Percentiles rank a stretch among this genome's conserved stretches.
These are phyloP conservation scores for Stagonosporopsis rhizophila DNA, from an alignment of 2,329 filamentous ascomycete species.

Conservation along the genomic window DNA sequence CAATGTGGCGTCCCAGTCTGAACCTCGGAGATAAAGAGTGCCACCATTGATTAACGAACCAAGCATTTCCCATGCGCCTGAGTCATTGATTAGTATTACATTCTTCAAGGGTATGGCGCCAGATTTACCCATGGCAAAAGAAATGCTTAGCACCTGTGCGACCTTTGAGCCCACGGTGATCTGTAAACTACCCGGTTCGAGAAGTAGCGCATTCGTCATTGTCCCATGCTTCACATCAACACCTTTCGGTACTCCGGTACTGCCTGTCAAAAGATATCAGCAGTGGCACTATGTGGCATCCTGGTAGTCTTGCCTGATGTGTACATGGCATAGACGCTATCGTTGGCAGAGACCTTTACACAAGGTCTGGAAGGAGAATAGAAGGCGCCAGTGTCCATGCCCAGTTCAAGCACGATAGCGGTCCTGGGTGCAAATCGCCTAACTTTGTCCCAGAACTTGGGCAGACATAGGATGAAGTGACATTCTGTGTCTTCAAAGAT, in stretches of 20 bases:
- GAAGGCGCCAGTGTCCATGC: constrained; percentile 31
- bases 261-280: constrained; percentile 39
- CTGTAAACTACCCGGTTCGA: constrained; percentile 59
- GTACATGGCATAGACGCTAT: constrained; percentile 56
- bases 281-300: no score
- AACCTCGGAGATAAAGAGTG: constrained; percentile 61
- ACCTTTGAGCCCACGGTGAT: constrained; percentile 61
- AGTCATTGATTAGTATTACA: neutral
- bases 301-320: constrained; percentile 52
- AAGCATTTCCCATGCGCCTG: constrained; percentile 67
- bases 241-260: constrained; percentile 65
- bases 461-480: constrained; percentile 58
- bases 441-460: constrained; percentile 41
- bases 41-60: constrained; percentile 64
- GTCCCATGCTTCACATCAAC: constrained; percentile 65
- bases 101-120: neutral
- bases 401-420: constrained; percentile 31
- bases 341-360: constrained; percentile 27
- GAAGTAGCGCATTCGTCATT: constrained; percentile 61
- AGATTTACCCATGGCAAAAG: constrained; percentile 66
- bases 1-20: constrained; percentile 59
- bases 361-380: constrained; percentile 30
- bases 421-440: constrained; percentile 24
- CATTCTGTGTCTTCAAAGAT: constrained; percentile 59
- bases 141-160: constrained; percentile 64